Conservation (phyloP, 2,329 filamentous ascomycete genomes). For the Colletotrichum lupini region DNA sequence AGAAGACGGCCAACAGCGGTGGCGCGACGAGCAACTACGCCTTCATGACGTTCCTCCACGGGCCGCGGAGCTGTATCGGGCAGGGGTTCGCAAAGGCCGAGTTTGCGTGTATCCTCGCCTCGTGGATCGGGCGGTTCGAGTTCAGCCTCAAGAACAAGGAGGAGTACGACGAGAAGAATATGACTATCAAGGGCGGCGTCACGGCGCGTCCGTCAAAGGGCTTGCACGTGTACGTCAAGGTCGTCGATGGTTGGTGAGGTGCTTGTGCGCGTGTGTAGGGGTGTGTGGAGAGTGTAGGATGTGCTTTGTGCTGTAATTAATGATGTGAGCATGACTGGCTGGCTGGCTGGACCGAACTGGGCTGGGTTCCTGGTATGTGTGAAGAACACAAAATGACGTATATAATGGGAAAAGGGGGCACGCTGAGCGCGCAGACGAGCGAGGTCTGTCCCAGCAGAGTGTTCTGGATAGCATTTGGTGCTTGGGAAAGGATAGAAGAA, state of each 20-base stretch:
- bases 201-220: constrained; percentile 80
- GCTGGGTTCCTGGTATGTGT: neutral
- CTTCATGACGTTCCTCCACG: constrained; percentile 86
- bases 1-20: constrained; percentile 67
- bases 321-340: neutral
- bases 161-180: constrained; percentile 72
- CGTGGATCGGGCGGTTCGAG: constrained; percentile 80
- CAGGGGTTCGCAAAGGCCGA: constrained; percentile 84
- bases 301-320: neutral
- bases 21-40: constrained; percentile 82
- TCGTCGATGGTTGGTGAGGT: constrained; percentile 5
- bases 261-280: too few relatives aligned
- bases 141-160: constrained; percentile 67
- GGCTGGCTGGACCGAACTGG: neutral
- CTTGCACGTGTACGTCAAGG: constrained; percentile 74
- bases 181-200: constrained; percentile 75
- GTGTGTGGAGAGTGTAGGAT: too few relatives aligned
- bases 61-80: constrained; percentile 87
- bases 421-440: too few relatives aligned
- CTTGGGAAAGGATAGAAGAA: neutral
- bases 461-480: neutral
- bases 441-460: neutral
- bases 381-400: neutral
- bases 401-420: neutral
- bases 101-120: constrained; percentile 84